These are phyloP conservation scores for Sphaerulina musiva DNA, from an alignment of 2,329 filamentous ascomycete genomes.

Conservation along the genomic window DNA sequence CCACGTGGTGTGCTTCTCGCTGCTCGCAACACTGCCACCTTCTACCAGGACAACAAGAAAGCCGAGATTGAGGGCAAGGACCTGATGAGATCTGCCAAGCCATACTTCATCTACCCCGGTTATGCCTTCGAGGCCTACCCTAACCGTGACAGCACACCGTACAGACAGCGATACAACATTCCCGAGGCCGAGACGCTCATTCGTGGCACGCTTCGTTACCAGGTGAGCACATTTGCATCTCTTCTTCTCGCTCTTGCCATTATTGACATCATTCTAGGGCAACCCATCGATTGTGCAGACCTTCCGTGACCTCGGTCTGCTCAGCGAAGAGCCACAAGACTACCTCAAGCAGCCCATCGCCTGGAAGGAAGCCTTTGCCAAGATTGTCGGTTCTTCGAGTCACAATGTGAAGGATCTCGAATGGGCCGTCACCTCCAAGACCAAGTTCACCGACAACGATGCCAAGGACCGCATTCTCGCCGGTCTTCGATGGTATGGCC, in stretches of 20 bases:
- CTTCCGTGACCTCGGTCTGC: conserved; percentile 84
- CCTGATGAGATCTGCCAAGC: conserved; percentile 79
- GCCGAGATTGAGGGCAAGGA: conserved; percentile 42
- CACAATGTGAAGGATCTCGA: conserved; percentile 57
- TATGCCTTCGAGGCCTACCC: conserved; percentile 88
- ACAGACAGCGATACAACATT: conserved; percentile 84
- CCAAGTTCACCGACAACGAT: conserved; percentile 61
- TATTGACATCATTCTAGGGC: conserved; percentile 45
- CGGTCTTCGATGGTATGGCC: conserved; percentile 65
- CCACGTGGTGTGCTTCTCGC: conserved; percentile 81
- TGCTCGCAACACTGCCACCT: conserved; percentile 76
- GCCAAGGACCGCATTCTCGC: conserved; percentile 63
- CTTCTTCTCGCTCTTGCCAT: neutral
- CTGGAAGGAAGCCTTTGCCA: conserved; percentile 80
- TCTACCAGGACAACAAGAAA: conserved; percentile 71
- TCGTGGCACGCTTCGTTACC: conserved; percentile 75
- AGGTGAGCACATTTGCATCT: neutral
- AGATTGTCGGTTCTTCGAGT: conserved; percentile 65
- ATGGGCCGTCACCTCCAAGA: conserved; percentile 67
- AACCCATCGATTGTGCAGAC: conserved; percentile 87
- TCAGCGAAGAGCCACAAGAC: conserved; percentile 61
- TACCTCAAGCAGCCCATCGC: conserved; percentile 57
- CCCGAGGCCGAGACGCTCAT: conserved; percentile 85
- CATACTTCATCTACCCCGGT: conserved; percentile 83
- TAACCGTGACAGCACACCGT: conserved; percentile 83